Evolutionary conservation across 2,329 filamentous ascomycete species (phyloP), one percentile per base, ranked within the genome.

Genomic region (Cladophialophora psammophila): DNA sequence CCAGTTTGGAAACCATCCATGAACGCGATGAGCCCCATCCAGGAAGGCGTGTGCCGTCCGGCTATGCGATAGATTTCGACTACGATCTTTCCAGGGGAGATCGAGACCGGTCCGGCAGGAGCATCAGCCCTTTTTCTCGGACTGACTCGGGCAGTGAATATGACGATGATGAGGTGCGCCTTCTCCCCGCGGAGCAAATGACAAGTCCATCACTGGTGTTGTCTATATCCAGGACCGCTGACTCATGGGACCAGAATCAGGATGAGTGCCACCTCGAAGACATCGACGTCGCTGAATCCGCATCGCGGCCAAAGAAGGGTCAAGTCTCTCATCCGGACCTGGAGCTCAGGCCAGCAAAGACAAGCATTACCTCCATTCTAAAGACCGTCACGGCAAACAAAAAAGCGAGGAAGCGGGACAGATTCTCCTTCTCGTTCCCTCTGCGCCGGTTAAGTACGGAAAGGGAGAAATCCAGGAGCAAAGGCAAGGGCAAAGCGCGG

Each of bases 21-120:
- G 64, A 69, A 60, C 60, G 65, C 36, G 61, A 67, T 36, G 64
- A 69, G 34, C 60, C 67, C 12, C 67, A 66, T 36, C 64, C 67
- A 1, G 67, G 63, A 15, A 42, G 56, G 31, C 59, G 59, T 26
- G 63, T 66, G 42, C 42, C 57, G n/a, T 53, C 45, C 34, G 61
- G 65, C 34, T 32, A 52, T 54, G 57, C 31, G 31, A 50, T 20
- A n/a, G 57, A 55, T 15, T 56, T 38, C n/a, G 13, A 38, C 50
- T 52, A 34, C 53, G 13, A 10, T 20, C 20, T 50, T 15, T 40
- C 26, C 3, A 12, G 20, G 10, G 55, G 59, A 18, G 56, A 42
- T 31, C 32, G 36, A 9, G 52, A 9, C 15, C 18, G 4, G 26
- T 48, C 36, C 26, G 40, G 36, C 35, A 6, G 40, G 26, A 63